Base-by-base conservation (phyloP, 2,329 filamentous ascomycete genomes). In the Calonectria hawksworthii region DNA sequence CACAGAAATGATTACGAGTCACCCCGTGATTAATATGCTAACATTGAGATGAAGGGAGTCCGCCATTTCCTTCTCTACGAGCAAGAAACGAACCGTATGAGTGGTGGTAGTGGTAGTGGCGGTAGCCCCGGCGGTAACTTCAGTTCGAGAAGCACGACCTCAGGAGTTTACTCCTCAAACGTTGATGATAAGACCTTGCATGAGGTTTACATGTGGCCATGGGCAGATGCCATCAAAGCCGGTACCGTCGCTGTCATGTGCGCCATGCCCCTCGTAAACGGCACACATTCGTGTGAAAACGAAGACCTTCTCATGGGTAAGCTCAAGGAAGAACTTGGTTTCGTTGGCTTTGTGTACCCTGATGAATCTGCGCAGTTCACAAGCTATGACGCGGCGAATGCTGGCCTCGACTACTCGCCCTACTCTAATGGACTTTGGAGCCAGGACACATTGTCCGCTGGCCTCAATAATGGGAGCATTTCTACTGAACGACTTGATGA, bases 271-370 rank as follows among this genome's bases (percentile, higher is more conserved):
- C 59, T 41, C 5, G 36, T 64, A 16, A 64, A 64, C 18, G 38
- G 36, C 5, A 64, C 59, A 11, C 59, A 44, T 26, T 67, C 64
- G 11, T 67, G 47, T 13, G 44, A 67, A 34, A 51, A 67, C 14
- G 23, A 52, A 11, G 91, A 92, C 78, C 84, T 92, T 4, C 87
- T 93, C 68, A 95, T 94, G 78, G 92, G 90, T 0, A 85, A 95
- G 1, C 85, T 95, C 13, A 95, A 95, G 78, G 92, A 93, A 50
- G 93, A 95, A 82, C 85, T 95, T 32, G 92, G 92, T 0, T 95
- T 95, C 79, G 92, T 94, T 77, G 93, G 93, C 1, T 79, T 92
- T 86, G 90, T 94, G 14, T 91, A 94, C 85, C 92, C 90, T 0
- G 93, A 94, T 73, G 21, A 74, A 47, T 0, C 77, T 72, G 73